phyloP scores from a whole-genome alignment of 2,329 filamentous ascomycete species.

The Microdochium nivale region DNA sequence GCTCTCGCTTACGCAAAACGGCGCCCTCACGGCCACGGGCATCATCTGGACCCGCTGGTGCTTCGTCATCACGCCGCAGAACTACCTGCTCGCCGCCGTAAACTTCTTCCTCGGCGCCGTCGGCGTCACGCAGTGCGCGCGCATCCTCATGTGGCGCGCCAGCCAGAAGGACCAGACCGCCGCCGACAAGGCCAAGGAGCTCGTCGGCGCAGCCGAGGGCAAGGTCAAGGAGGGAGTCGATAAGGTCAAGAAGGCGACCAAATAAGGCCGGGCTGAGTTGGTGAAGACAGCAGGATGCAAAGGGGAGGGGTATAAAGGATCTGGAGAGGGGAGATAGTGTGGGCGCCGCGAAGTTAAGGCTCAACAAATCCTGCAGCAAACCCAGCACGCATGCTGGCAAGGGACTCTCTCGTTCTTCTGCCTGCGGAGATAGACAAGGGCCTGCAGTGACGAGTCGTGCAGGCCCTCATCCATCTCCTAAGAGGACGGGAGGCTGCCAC shows the following conservation, averaged over 20 bases:
- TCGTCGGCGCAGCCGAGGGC: not conserved
- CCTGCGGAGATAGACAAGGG: no score
- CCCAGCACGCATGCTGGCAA: no score
- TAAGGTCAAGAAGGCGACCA: conserved; percentile 4
- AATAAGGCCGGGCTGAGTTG: not conserved
- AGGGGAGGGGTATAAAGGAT: no score
- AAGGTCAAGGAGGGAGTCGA: conserved; percentile 9
- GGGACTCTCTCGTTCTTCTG: no score
- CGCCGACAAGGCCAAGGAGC: conserved; percentile 12
- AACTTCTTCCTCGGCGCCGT: conserved; percentile 97
- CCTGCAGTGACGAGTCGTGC: no score
- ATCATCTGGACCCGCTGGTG: conserved; percentile 99
- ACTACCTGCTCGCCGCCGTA: conserved; percentile 79
- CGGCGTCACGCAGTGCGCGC: conserved; percentile 70
- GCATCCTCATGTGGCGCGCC: conserved; percentile 62
- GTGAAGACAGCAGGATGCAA: no score
- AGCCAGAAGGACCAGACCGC: conserved; percentile 44
- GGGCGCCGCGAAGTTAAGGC: no score
- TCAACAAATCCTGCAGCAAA: no score
- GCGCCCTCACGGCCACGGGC: conserved; percentile 81
- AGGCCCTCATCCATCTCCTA: no score
- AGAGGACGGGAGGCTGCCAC: no score
- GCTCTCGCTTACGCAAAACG: conserved; percentile 89
- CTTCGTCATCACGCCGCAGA: conserved; percentile 90
- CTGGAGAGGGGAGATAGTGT: no score